Evolutionary conservation across 106 monocot genomes (phyloP), one percentile per base, ranked within the genome.

Genomic region (Xerophyta viscosa): DNA sequence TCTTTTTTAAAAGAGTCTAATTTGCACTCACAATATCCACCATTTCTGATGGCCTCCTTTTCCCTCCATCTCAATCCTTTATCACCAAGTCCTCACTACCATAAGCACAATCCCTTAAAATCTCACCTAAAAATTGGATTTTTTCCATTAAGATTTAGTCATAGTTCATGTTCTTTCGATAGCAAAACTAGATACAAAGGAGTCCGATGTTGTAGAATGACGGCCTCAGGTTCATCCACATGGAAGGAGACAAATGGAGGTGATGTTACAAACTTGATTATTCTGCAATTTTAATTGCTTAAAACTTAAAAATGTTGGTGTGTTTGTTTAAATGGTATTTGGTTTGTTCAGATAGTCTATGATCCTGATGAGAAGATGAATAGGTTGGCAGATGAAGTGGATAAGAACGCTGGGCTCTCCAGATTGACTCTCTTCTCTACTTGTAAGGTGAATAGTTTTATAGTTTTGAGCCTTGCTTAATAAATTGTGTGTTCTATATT

Each of bases 361-460:
- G 63, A 89, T 52, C 78, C 77, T 27, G 86, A 90, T 31, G 74
- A 71, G 8, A 89, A 58, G 77, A 49, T 89, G 7, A 82, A 86
- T 51, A 82, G 58, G 46, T 68, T 86, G 62, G 86, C 76, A 5
- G 85, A 86, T 74, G 89, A 98, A 36, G 68, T 86, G 59, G 96
- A 90, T 37, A 80, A 58, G 66, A 74, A 60, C 48, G 10, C 65
- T 31, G 77, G 79, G 45, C 73, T 90, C 18, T 82, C 90, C 25
- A 73, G 86, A 56, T 67, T 98, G 47, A 61, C 65, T 27, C 86
- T 98, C 27, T 98, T 98, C 51, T 98, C 98, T 2, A 89, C 98
- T 59, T 98, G 98, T 55, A 98, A 98, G 90, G 98, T 90, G 71
- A 56, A 33, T 12, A 57, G 24, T 25, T 18, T 21, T 66, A 30